Evolutionary conservation across 192 early-diverging fungal genomes (phyloP), one percentile per base, ranked within the genome.

Genomic region (Glomus cerebriforme): DNA sequence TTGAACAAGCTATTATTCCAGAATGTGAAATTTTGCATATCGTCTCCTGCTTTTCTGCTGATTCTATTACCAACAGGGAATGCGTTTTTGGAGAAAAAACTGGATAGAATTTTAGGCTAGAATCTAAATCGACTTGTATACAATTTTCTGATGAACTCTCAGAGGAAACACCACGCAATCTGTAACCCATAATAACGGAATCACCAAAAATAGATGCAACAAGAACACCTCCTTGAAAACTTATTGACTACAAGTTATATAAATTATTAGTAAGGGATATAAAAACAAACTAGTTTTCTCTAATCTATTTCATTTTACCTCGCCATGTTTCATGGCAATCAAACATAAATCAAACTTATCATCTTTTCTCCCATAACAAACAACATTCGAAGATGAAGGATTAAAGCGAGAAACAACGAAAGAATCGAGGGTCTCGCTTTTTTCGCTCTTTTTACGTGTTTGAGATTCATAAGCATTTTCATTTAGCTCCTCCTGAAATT

Each of bases 71-170:
- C 24, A 83, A 70, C 2, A 90, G 81, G 2, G 87, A 81, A 35
- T 87, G 85, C 4, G 87, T 87, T 39, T 81, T 81, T 5, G 86
- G 85, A 34, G 88, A 90, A 58, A 84, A 84, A 1, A 86, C 78
- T 37, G 84, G 81, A 59, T 67, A 70, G 37, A 88, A 90, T 31
- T 73, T 17, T 10, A 80, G 59, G 0, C 79, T 63, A 7, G 22
- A 81, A 39, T 8, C 81, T 74, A 60, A 35, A 68, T 19, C 70
- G 17, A n/a, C 31, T 15, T 34, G 72, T 68, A 24, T 73, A 65
- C 2, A 13, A 22, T 58, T 74, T 69, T 6, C 13, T 71, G 77
- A 67, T 65, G 75, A 2, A 19, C 13, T 72, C 15, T 24, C 74
- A 37, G 24, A 32, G 7, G 31, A 9, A 65, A 39, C 7, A 5